Evolutionary conservation across 306 rosid genomes (phyloP).

Genomic region (Prunus armeniaca): DNA sequence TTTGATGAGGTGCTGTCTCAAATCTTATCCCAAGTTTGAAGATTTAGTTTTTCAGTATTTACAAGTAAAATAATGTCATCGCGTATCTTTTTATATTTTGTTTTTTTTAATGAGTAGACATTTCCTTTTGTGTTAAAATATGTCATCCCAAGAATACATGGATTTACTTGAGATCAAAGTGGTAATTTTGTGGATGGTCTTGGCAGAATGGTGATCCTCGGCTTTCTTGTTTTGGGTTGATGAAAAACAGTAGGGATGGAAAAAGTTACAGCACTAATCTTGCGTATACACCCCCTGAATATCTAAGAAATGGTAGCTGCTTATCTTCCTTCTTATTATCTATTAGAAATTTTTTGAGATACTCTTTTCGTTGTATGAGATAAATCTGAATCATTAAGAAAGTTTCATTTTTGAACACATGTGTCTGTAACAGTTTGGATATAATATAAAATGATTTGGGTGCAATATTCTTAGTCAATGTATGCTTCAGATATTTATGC

Average conservation of each 20-base stretch:
- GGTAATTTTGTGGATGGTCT: constrained; percentile 30
- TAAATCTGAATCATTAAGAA: neutral
- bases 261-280: constrained; percentile 88
- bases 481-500: neutral
- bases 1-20: constrained; percentile 62
- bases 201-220: constrained; percentile 82
- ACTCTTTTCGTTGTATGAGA: neutral
- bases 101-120: neutral
- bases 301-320: constrained; percentile 61
- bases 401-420: neutral
- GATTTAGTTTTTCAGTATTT: neutral
- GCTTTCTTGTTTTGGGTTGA: constrained; percentile 83
- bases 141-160: neutral
- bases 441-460: neutral
- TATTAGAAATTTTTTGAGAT: neutral
- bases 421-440: neutral
- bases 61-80: neutral
- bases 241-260: constrained; percentile 81
- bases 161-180: constrained; percentile 12
- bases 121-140: constrained; percentile 4
- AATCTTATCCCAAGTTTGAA: neutral
- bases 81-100: neutral
- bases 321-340: constrained; percentile 1
- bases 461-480: neutral
- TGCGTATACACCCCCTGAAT: constrained; percentile 86